A percentile compares a stretch with the other conserved stretches of the same genome.
Evolutionary conservation across 148 eudicot genomes (phyloP).

Genomic region (Polygonum maritimum): DNA sequence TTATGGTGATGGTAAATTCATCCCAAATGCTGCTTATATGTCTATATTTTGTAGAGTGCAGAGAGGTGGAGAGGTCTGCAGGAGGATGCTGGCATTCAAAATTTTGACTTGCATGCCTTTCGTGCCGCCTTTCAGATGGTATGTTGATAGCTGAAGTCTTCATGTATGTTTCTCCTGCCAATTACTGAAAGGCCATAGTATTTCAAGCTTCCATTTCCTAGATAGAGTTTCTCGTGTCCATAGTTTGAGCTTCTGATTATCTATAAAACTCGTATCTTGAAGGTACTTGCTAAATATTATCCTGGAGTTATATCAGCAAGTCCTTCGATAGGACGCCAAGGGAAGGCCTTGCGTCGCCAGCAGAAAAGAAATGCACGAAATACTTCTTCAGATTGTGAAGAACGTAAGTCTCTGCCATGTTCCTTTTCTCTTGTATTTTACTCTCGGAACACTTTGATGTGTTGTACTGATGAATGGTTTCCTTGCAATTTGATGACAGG

Average conservation of each 20-base stretch:
- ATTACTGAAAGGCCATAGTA: not conserved
- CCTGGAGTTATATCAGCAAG: slow-evolving; percentile 44
- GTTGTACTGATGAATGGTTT: slow-evolving; percentile 15
- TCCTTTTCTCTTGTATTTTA: not conserved
- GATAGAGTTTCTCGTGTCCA: not conserved
- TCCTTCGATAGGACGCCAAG: slow-evolving; percentile 89
- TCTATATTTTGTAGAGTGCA: slow-evolving; percentile 47
- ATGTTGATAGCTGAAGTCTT: not conserved
- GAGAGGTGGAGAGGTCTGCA: slow-evolving; percentile 70
- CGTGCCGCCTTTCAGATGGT: slow-evolving; percentile 98
- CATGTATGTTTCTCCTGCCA: not conserved
- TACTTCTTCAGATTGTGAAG: slow-evolving; percentile 22
- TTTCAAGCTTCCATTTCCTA: not conserved
- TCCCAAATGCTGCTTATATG: not conserved
- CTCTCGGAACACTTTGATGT: not conserved
- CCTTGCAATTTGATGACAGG: slow-evolving; percentile 12
- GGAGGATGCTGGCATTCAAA: slow-evolving; percentile 63
- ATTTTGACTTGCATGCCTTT: slow-evolving; percentile 85
- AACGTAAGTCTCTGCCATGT: slow-evolving; percentile 13
- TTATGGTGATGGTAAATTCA: not conserved
- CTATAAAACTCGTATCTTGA: slow-evolving; percentile 12
- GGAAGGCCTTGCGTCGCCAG: slow-evolving; percentile 81
- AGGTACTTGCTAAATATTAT: slow-evolving; percentile 64
- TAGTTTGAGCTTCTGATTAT: not conserved
- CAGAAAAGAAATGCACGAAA: slow-evolving; percentile 26